Base-by-base conservation (phyloP, 495 filamentous ascomycete genomes). In the Tuber magnatum region DNA sequence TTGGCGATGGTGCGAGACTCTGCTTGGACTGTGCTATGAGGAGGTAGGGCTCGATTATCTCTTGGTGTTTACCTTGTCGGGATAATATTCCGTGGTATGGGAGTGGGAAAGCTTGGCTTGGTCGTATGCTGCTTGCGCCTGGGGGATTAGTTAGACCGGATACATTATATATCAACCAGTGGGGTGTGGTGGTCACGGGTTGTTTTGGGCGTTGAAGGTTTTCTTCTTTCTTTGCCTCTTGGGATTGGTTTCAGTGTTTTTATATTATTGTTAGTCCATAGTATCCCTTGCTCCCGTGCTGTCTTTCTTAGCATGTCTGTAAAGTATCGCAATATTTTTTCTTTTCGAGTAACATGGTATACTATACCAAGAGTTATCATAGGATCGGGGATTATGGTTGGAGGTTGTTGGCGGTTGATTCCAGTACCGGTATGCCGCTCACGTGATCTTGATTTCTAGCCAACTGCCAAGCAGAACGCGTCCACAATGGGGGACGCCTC, bases 11-110 rank as follows among this genome's bases (percentile, higher is more conserved):
- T 16, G 56, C 40, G 22, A 76, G 77, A 71, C 41, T 75, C 56
- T 80, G 78, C n/a, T 41, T 80, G 28, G 78, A 80, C 20, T 80
- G 78, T 73, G 77, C 77, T 72, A 79, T 79, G 70, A 79, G 51
- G 77, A 74, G 76, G 28, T 75, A 72, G 56, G 28, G 56, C 16
- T 32, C 28, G 56, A 14, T 9, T 35, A 65, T 65, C 56, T 65
- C 56, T 65, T 32, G 32, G 28, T 32, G 28, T 14, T 65, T 65
- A 12, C n/a, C n/a, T 65, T 35, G 56, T 65, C 56, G 16, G 56
- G 18, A 35, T 32, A 35, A 35, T 32, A 65, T 65, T 65, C 35
- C 14, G 32, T 18, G 7, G 56, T 35, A 20, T 16, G 28, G 28
- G 28, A 35, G 40, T n/a, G 72, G 35, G 61, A 74, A 74, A 18